These are phyloP conservation scores for Stagonosporopsis rhizophila DNA, from an alignment of 2,329 filamentous ascomycete species.

Conservation along the genomic window DNA sequence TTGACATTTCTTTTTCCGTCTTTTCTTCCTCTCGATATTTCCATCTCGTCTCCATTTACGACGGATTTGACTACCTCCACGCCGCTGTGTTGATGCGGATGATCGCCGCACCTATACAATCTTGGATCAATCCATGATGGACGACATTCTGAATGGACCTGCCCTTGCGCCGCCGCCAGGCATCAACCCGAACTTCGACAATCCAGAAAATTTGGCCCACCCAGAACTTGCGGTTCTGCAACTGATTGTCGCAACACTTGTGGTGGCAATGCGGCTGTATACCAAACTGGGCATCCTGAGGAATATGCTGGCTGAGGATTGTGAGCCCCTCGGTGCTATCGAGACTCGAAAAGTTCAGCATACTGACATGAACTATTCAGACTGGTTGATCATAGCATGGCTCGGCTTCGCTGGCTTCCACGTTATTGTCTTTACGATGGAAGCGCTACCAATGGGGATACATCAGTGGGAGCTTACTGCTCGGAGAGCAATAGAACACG, in stretches of 20 bases:
- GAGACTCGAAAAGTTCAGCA: neutral
- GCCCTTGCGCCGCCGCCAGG: slow-evolving; percentile 18
- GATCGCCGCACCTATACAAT: neutral
- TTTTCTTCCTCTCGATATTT: neutral
- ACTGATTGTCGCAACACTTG: slow-evolving; percentile 14
- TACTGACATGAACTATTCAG: slow-evolving; percentile 6
- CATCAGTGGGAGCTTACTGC: slow-evolving; percentile 23
- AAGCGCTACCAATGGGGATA: slow-evolving; percentile 14
- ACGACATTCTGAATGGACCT: slow-evolving; percentile 12
- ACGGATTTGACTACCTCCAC: neutral
- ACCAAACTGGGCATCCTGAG: slow-evolving; percentile 14
- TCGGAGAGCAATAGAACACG: slow-evolving; percentile 15
- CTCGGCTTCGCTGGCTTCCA: slow-evolving; percentile 18
- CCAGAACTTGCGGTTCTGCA: slow-evolving; percentile 16
- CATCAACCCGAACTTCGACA: slow-evolving; percentile 15
- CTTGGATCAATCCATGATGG: slow-evolving; percentile 2
- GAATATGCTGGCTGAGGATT: slow-evolving; percentile 22
- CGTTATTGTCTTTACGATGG: slow-evolving; percentile 16
- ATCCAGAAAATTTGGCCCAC: slow-evolving; percentile 13
- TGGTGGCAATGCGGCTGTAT: slow-evolving; percentile 17
- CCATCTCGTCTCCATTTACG: neutral
- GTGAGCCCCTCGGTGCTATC: slow-evolving; percentile 9
- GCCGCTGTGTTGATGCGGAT: neutral
- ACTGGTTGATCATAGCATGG: slow-evolving; percentile 20
- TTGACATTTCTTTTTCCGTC: slow-evolving; percentile 1